Evolutionary conservation across 768 basidiomycete species (phyloP), one percentile per base, ranked within the genome.

Genomic region (Suillus bovinus): DNA sequence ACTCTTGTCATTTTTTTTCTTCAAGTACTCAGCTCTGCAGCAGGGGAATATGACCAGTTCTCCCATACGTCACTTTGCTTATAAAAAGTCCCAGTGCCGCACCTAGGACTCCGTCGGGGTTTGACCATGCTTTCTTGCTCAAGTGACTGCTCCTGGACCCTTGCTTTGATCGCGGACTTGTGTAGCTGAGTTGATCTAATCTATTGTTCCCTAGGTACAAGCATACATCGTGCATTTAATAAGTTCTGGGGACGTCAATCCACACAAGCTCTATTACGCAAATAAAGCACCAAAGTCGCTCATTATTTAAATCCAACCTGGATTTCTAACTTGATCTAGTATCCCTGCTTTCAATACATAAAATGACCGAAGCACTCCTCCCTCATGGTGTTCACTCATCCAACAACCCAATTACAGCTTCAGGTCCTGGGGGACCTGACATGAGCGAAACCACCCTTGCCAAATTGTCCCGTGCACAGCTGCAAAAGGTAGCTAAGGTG

Each of bases 401-500:
- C 11, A 29, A 39, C 24, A 20, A 39, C 38, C 11, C 17, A 41
- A 56, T 20, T 17, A 10, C 55, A 7, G 24, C 38, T 39, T 36
- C 17, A 13, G 17, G 9, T 13, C 11, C 10, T 20, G 17, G 17
- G 2, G 20, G 6, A 56, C 38, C 29, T 11, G 38, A 61, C 9
- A 39, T 68, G 46, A 64, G 53, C 34, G 67, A 70, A 52, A 61
- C 2, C 42, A 27, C 62, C 31, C 73, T 73, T 34, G 68, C 63
- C 55, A 67, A 66, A 34, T 64, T 73, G 16, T 33, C 74, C 56
- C 71, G 74, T 7, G 59, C 61, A 1, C 47, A 65, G 70, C 60
- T 11, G 61, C 20, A 27, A 46, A 29, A 33, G 41, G n/a, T 58
- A 27, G 34, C 41, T 10, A 52, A 22, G n/a, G 39, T 49, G 16